phyloP scores from a whole-genome alignment of 352 stramenopile species.

The Bremia lactucae region DNA sequence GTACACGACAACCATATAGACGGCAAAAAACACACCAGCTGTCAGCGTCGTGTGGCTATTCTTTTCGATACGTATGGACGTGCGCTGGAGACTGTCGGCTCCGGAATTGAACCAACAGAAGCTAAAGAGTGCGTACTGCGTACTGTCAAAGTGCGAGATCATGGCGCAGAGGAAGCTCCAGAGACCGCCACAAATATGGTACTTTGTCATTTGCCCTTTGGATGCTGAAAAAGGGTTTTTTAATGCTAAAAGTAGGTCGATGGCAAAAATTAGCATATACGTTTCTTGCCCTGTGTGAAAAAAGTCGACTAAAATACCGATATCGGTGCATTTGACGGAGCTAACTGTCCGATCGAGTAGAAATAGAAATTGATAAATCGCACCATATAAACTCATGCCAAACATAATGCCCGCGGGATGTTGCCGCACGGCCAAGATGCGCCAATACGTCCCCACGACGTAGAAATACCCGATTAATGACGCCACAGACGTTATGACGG shows the following conservation, averaged over 20 bases:
- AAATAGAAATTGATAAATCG: conserved; percentile 75
- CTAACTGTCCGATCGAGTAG: conserved; percentile 38
- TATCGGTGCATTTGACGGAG: conserved; percentile 41
- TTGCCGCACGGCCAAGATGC: conserved; percentile 53
- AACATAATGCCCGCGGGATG: conserved; percentile 82
- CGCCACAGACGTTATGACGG: conserved; percentile 47
- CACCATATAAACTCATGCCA: conserved; percentile 75
- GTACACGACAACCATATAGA: conserved; percentile 78
- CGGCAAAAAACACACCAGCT: conserved; percentile 62
- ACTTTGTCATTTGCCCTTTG: conserved; percentile 72
- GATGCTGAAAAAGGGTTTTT: conserved; percentile 83
- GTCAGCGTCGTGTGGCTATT: conserved; percentile 40
- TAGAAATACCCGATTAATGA: conserved; percentile 72
- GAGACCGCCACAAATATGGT: conserved; percentile 59
- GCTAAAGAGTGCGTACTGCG: conserved; percentile 61
- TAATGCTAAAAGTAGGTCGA: conserved; percentile 68
- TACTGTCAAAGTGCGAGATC: conserved; percentile 74
- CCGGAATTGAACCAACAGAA: conserved; percentile 76
- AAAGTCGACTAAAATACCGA: conserved; percentile 65
- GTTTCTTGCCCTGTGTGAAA: conserved; percentile 78
- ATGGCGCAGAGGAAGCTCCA: conserved; percentile 59
- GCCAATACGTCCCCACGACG: conserved; percentile 62
- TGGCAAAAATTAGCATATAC: conserved; percentile 85
- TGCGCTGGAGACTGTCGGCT: too few species aligned
- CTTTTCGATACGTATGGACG: too few species aligned